A percentile compares a stretch with the other conserved stretches of the same genome.
These are phyloP conservation scores for Sphaceloma murrayae DNA, from an alignment of 2,329 filamentous ascomycete genomes.

Conservation along the genomic window DNA sequence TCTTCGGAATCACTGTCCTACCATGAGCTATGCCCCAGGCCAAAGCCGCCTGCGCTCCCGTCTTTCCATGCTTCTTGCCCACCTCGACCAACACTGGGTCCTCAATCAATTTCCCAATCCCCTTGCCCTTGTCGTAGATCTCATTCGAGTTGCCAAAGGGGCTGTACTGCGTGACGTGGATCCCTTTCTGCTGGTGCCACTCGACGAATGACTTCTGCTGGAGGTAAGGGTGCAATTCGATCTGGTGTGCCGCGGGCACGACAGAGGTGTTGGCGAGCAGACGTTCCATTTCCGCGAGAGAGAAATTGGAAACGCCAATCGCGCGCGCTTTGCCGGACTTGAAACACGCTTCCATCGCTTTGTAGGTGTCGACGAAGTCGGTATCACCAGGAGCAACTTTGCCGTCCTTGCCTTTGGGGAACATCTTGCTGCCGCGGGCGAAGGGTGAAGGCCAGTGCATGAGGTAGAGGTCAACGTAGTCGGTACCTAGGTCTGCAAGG, in stretches of 20 bases:
- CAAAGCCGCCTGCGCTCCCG: conserved; percentile 42
- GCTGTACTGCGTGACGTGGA: conserved; percentile 47
- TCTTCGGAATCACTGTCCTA: conserved; percentile 46
- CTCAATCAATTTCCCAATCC: conserved; percentile 43
- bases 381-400: conserved; percentile 35
- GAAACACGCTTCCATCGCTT: conserved; percentile 32
- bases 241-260: conserved; percentile 31
- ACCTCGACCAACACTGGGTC: conserved; percentile 42
- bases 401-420: conserved; percentile 39
- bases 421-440: conserved; percentile 39
- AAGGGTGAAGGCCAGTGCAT: conserved; percentile 58
- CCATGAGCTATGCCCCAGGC: conserved; percentile 47
- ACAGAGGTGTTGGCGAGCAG: conserved; percentile 38
- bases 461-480: conserved; percentile 60
- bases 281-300: conserved; percentile 39
- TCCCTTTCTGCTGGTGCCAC: conserved; percentile 42
- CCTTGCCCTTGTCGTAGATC: conserved; percentile 37
- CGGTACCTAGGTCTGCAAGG: conserved; percentile 52
- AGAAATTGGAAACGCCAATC: conserved; percentile 47
- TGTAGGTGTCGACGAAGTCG: conserved; percentile 45
- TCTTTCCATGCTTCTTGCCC: conserved; percentile 45
- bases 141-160: conserved; percentile 47
- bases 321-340: conserved; percentile 35
- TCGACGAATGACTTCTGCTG: conserved; percentile 41
- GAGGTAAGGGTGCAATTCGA: conserved; percentile 47